Percentiles rank a stretch among this genome's conserved stretches.
phyloP scores from a whole-genome alignment of 2,329 filamentous ascomycete genomes.

The Onygena corvina region DNA sequence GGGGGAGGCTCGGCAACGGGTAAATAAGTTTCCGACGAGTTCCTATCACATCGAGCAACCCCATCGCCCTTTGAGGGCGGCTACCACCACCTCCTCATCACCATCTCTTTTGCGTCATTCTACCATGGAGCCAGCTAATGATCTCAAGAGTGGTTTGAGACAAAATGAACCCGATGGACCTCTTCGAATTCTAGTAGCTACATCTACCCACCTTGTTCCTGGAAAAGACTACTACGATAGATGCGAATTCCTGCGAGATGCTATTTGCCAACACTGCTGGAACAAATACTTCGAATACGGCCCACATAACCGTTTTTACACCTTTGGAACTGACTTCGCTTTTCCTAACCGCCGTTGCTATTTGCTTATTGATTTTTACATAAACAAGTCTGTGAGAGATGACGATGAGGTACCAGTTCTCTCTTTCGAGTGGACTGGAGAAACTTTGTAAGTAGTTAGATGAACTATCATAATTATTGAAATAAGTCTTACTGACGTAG shows the following conservation, averaged over 20 bases:
- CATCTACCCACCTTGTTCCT: neutral
- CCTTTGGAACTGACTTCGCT: neutral
- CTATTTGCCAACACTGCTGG: neutral
- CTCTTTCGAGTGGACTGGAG: neutral
- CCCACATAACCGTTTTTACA: too few species aligned
- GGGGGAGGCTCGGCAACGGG: too few species aligned
- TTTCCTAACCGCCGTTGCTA: neutral
- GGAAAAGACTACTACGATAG: neutral
- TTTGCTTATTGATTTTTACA: neutral
- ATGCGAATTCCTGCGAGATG: neutral
- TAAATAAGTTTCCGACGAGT: too few species aligned
- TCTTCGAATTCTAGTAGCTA: neutral
- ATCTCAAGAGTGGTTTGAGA: too few species aligned
- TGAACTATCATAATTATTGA: too few species aligned
- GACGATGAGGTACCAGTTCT: neutral
- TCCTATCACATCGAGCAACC: too few species aligned
- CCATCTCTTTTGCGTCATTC: too few species aligned
- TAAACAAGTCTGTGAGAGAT: neutral
- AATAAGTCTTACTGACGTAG: neutral
- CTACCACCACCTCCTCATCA: too few species aligned
- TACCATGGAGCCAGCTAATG: too few species aligned
- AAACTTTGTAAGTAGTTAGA: too few species aligned
- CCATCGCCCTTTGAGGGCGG: too few species aligned
- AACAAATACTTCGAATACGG: neutral
- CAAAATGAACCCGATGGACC: too few species aligned